Percentiles rank a stretch among this genome's conserved stretches.
phyloP scores from a whole-genome alignment of 495 filamentous ascomycete species.

The Penicillium egyptiacum region DNA sequence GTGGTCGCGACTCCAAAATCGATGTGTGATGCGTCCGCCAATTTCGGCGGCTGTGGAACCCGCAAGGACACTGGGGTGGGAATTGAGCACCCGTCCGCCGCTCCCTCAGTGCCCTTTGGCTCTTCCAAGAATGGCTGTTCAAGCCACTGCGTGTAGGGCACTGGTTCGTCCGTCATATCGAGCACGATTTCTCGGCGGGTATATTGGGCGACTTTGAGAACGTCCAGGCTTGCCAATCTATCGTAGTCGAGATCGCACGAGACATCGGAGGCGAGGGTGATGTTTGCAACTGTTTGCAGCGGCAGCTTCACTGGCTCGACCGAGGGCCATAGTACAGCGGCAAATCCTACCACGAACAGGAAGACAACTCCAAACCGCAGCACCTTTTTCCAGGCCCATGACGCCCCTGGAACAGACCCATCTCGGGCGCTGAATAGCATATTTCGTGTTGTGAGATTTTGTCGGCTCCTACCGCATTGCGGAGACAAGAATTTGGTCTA shows the following conservation, averaged over 20 bases:
- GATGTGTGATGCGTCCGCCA: constrained; percentile 52
- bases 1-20: constrained; percentile 64
- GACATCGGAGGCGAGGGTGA: constrained; percentile 37
- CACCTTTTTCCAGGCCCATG: constrained; percentile 41
- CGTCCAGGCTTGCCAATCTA: constrained; percentile 29
- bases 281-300: constrained; percentile 30
- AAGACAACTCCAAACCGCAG: constrained; percentile 28
- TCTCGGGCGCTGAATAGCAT: constrained; percentile 36
- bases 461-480: constrained; percentile 26
- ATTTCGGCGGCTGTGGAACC: constrained; percentile 33
- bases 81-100: constrained; percentile 39
- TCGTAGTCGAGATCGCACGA: constrained; percentile 37
- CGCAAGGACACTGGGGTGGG: constrained; percentile 35
- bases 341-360: constrained; percentile 23
- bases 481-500: constrained; percentile 14
- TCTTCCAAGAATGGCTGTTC: constrained; percentile 35
- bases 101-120: constrained; percentile 10
- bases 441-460: constrained; percentile 6
- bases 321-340: constrained; percentile 33
- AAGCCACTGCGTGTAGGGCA: constrained; percentile 37
- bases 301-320: constrained; percentile 18
- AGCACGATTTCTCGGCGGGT: constrained; percentile 45
- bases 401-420: constrained; percentile 28
- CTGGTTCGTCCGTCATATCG: constrained; percentile 27
- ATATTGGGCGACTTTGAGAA: constrained; percentile 39